phyloP scores from a whole-genome alignment of 2,329 filamentous ascomycete genomes.

The Talaromyces atroroseus region DNA sequence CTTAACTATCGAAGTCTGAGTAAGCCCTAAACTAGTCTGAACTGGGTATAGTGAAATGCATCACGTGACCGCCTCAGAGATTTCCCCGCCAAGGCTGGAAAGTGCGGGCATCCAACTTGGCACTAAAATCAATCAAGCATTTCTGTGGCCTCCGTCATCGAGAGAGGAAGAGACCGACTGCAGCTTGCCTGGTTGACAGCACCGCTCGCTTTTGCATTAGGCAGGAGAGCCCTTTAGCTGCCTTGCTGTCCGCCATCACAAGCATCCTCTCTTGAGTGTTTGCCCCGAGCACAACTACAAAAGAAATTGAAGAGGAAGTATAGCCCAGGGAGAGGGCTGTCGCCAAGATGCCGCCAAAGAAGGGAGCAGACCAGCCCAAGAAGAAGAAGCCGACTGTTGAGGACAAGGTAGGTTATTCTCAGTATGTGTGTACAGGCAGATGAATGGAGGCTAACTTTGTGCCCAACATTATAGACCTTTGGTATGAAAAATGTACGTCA shows the following conservation, averaged over 20 bases:
- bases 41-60: background rate
- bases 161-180: background rate
- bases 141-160: background rate
- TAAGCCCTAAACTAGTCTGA: background rate
- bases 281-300: background rate
- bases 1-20: too few relatives aligned
- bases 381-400: conserved; percentile 58
- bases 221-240: background rate
- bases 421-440: background rate
- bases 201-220: background rate
- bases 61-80: conserved; percentile 1
- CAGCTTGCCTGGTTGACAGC: background rate
- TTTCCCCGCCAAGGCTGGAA: background rate
- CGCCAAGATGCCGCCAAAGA: conserved; percentile 46
- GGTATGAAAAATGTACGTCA: conserved; percentile 85
- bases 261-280: background rate
- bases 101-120: conserved; percentile 6
- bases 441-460: conserved; percentile 16
- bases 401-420: conserved; percentile 59
- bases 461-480: conserved; percentile 61
- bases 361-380: conserved; percentile 38
- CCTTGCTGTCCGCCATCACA: background rate
- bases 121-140: conserved; percentile 6
- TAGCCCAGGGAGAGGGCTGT: conserved; percentile 12
- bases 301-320: background rate